phyloP scores from a whole-genome alignment of 2,329 filamentous ascomycete genomes.

The Cercospora nicotianae region DNA sequence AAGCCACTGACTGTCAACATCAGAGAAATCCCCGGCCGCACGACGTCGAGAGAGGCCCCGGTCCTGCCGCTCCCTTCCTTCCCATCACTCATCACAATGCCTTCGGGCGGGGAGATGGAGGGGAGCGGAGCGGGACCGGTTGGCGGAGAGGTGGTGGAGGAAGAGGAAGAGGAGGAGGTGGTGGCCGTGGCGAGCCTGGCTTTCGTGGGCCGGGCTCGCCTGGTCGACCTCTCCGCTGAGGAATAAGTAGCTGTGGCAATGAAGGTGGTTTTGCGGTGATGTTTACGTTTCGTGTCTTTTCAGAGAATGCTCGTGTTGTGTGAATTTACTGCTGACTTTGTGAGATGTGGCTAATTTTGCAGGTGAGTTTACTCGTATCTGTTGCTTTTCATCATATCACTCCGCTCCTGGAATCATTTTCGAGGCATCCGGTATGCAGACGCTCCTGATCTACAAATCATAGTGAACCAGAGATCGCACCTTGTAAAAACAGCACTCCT shows the following conservation, averaged over 20 bases:
- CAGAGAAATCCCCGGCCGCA: background rate
- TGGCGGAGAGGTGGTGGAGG: background rate
- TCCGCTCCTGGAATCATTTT: background rate
- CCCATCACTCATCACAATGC: slow-evolving; percentile 1
- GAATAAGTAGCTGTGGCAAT: background rate
- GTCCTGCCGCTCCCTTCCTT: slow-evolving; percentile 5
- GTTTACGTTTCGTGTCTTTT: background rate
- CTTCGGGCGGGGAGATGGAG: background rate
- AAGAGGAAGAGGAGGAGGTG: background rate
- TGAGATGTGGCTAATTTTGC: background rate
- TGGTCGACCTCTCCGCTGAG: background rate
- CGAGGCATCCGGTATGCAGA: background rate
- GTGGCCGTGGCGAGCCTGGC: background rate
- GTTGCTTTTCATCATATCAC: background rate
- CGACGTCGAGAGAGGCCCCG: background rate
- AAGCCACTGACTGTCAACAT: background rate
- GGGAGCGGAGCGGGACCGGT: background rate
- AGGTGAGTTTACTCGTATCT: background rate
- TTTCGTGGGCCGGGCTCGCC: background rate
- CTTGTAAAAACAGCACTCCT: background rate
- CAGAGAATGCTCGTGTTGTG: background rate
- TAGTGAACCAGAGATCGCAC: background rate
- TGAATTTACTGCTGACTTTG: background rate
- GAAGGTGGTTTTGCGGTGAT: background rate
- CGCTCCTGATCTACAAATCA: background rate